phyloP scores from a whole-genome alignment of 768 basidiomycete species.

The Amanita rubescens region DNA sequence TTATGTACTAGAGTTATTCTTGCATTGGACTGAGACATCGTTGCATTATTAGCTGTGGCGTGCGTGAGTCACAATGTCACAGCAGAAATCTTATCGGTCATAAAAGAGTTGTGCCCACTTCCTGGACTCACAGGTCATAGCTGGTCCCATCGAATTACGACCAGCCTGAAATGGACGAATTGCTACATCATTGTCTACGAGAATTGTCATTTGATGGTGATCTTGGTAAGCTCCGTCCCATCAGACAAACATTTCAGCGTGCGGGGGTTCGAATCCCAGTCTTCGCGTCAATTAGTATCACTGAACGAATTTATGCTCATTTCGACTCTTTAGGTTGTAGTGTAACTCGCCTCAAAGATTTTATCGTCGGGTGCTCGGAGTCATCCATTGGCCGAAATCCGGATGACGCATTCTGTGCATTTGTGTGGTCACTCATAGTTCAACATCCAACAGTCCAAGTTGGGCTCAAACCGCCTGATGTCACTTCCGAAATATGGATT shows the following conservation, averaged over 20 bases:
- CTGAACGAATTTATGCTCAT: neutral
- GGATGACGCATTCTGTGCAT: slow-evolving; percentile 72
- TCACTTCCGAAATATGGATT: slow-evolving; percentile 63
- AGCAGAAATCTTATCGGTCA: neutral
- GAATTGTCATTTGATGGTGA: slow-evolving; percentile 90
- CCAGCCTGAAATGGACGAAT: slow-evolving; percentile 62
- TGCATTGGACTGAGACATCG: neutral
- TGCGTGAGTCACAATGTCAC: slow-evolving; percentile 3
- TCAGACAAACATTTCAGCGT: slow-evolving; percentile 18
- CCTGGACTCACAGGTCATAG: neutral
- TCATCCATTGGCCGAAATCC: slow-evolving; percentile 43
- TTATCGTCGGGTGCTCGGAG: slow-evolving; percentile 52
- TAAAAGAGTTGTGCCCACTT: neutral
- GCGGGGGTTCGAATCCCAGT: slow-evolving; percentile 39
- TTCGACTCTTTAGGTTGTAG: slow-evolving; percentile 50
- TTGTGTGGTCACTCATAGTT: slow-evolving; percentile 76
- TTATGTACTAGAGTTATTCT: neutral
- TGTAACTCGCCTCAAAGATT: slow-evolving; percentile 62
- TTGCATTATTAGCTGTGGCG: too few species aligned
- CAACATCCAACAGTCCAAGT: slow-evolving; percentile 69
- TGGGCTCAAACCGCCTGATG: slow-evolving; percentile 57
- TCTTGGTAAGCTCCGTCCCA: slow-evolving; percentile 52
- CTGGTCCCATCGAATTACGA: neutral
- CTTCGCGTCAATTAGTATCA: neutral
- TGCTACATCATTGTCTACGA: slow-evolving; percentile 75